A percentile compares a stretch with the other conserved stretches of the same genome.
Evolutionary conservation across 2,329 filamentous ascomycete genomes (phyloP).

Genomic region (Zasmidium citrigriseum): DNA sequence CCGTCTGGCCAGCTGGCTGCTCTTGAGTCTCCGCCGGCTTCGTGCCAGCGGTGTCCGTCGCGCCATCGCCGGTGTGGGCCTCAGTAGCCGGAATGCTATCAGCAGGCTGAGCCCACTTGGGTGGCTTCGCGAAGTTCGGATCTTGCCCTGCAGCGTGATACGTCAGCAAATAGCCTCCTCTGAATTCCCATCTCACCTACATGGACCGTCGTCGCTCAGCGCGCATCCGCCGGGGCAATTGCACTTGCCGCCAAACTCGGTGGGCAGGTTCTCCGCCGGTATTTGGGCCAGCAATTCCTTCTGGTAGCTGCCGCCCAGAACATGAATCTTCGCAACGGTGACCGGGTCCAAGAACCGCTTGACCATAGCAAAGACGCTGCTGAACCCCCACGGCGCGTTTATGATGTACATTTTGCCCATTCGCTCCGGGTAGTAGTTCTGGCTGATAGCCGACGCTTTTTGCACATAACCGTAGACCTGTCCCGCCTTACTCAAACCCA

Average conservation of each 20-base stretch:
- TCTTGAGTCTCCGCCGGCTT: slow-evolving; percentile 20
- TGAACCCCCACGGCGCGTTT: slow-evolving; percentile 97
- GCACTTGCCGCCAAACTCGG: slow-evolving; percentile 81
- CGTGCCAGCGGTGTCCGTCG: slow-evolving; percentile 21
- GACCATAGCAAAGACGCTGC: slow-evolving; percentile 78
- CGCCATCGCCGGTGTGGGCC: slow-evolving; percentile 32
- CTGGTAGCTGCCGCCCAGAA: slow-evolving; percentile 80
- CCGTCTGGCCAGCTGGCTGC: slow-evolving; percentile 28
- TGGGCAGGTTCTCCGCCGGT: slow-evolving; percentile 85
- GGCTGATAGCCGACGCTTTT: slow-evolving; percentile 82
- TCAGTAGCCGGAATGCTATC: slow-evolving; percentile 36
- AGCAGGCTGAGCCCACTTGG: slow-evolving; percentile 51
- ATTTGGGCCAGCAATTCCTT: slow-evolving; percentile 82
- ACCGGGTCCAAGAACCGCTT: slow-evolving; percentile 96
- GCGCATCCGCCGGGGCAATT: slow-evolving; percentile 79
- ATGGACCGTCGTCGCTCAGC: slow-evolving; percentile 87
- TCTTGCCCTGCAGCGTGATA: slow-evolving; percentile 57
- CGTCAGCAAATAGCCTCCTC: slow-evolving; percentile 14
- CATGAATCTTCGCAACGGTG: slow-evolving; percentile 93
- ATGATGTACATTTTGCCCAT: slow-evolving; percentile 95
- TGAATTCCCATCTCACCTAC: slow-evolving; percentile 40
- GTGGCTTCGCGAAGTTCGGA: slow-evolving; percentile 63
- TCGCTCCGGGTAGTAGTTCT: slow-evolving; percentile 99
- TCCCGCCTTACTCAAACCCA: slow-evolving; percentile 76
- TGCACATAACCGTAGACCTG: slow-evolving; percentile 88